Conservation (phyloP, 140 eudicot species). For the Senecio squalidus region DNA sequence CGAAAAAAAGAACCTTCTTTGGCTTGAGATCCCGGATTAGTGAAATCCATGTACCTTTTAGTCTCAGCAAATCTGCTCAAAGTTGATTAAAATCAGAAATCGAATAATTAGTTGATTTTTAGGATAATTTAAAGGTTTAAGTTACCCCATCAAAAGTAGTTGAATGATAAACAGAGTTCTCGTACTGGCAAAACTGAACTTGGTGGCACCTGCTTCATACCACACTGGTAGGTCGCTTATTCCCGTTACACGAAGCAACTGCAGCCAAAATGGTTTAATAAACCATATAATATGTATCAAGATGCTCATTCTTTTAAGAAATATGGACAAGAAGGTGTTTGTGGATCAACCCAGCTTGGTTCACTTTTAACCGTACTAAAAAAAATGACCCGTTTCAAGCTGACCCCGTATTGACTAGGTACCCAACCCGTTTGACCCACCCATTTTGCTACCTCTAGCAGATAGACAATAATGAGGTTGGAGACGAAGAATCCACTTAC, state of each 20-base stretch:
- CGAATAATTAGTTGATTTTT: neutral
- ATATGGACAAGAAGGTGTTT: neutral
- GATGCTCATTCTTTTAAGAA: neutral
- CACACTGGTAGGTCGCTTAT: conserved; percentile 75
- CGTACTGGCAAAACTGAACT: conserved; percentile 81
- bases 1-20: conserved; percentile 81
- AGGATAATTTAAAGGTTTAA: neutral
- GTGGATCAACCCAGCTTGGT: neutral
- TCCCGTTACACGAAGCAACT: conserved; percentile 88
- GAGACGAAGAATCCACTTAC: conserved; percentile 35
- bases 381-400: neutral
- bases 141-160: conserved; percentile 83
- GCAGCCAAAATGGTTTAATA: conserved; percentile 19
- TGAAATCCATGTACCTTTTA: conserved; percentile 85
- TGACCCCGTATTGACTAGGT: neutral
- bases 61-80: conserved; percentile 78
- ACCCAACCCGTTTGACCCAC: conserved; percentile 8
- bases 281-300: neutral
- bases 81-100: neutral
- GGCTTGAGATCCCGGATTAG: conserved; percentile 88
- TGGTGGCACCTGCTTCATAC: conserved; percentile 98
- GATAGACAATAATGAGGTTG: neutral
- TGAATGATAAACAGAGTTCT: conserved; percentile 73
- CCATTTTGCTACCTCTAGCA: neutral
- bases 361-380: neutral